phyloP scores from a whole-genome alignment of 192 early-diverging fungal genomes.

The Coemansia sp. region DNA sequence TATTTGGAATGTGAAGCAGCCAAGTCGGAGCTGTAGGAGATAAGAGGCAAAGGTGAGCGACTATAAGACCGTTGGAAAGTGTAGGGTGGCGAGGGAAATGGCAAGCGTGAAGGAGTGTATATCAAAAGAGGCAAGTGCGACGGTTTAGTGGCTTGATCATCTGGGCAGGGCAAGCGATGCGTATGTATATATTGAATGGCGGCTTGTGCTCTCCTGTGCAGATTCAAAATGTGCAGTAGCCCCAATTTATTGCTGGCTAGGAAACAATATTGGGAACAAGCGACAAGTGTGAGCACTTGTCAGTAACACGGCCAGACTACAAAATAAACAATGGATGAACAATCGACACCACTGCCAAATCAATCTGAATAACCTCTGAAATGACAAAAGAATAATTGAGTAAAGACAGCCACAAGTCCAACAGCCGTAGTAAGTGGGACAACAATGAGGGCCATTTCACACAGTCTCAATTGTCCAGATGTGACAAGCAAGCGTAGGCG shows the following conservation, averaged over 20 bases:
- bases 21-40: background rate
- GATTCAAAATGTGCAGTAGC: background rate
- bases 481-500: background rate
- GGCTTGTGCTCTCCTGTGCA: slow-evolving; percentile 2
- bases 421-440: background rate
- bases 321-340: background rate
- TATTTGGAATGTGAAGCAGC: background rate
- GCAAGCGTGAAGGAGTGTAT: background rate
- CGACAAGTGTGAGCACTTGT: background rate
- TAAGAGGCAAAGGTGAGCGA: background rate
- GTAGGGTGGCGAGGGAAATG: too few relatives aligned
- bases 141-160: slow-evolving; percentile 4
- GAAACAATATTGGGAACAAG: background rate
- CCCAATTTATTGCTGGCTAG: background rate
- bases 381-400: background rate
- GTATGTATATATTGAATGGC: background rate
- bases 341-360: background rate
- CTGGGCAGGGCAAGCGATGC: background rate
- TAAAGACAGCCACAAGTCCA: background rate
- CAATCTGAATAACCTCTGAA: background rate
- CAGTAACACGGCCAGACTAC: slow-evolving; percentile 5
- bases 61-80: background rate
- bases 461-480: background rate
- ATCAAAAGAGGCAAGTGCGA: background rate
- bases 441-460: background rate